These are phyloP conservation scores for Rhexocercosporidium sp. DNA, from an alignment of 2,329 filamentous ascomycete genomes.

Conservation along the genomic window DNA sequence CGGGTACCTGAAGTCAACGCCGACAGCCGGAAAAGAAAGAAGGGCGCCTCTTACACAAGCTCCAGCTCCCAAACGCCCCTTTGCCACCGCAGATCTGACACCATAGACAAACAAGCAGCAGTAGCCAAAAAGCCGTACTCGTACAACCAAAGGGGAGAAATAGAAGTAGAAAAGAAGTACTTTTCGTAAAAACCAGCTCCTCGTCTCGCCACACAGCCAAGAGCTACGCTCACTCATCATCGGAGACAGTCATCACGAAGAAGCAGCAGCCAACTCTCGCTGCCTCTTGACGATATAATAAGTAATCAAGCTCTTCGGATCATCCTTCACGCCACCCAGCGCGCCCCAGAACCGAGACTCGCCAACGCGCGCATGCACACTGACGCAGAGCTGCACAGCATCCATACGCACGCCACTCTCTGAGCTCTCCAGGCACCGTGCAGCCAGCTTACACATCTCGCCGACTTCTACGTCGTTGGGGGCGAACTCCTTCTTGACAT, in stretches of 20 bases:
- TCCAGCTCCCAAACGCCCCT: constrained; percentile 8
- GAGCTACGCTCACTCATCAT: neutral
- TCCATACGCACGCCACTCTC: constrained; percentile 73
- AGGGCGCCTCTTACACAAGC: neutral
- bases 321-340: constrained; percentile 68
- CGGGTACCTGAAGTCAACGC: neutral
- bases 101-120: neutral
- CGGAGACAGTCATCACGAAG: constrained; percentile 12
- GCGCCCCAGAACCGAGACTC: constrained; percentile 70
- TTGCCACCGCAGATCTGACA: neutral
- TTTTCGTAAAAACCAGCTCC: neutral
- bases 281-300: constrained; percentile 80
- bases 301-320: constrained; percentile 77
- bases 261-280: constrained; percentile 51
- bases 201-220: constrained; percentile 2
- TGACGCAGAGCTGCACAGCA: constrained; percentile 79
- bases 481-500: constrained; percentile 49
- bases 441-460: constrained; percentile 56
- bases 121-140: neutral
- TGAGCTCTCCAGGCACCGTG: constrained; percentile 62
- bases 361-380: constrained; percentile 67
- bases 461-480: constrained; percentile 57
- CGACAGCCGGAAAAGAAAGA: neutral
- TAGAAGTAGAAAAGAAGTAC: neutral
- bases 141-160: constrained; percentile 4